Base-by-base conservation (phyloP, 257 asterid genomes). In the Plantago elongata region DNA sequence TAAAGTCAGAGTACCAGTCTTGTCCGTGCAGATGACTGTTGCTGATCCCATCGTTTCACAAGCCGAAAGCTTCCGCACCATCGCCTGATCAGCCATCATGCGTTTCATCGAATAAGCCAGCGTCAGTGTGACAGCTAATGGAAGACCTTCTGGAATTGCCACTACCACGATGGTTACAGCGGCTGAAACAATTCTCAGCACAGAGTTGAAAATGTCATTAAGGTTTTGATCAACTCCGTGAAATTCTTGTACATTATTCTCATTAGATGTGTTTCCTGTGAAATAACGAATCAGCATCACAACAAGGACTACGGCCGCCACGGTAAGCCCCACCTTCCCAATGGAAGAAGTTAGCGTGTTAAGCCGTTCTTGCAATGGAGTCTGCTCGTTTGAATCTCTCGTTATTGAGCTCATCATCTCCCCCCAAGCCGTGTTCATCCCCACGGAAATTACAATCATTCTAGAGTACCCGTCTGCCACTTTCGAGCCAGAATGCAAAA, bases 41-140 rank as follows among this genome's bases (percentile, higher is more conserved):
- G 88, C 81, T 0, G 88, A 78, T 5, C 92, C 92, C 76, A 84
- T 81, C 0, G 81, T 78, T 56, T 88, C 96, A 49, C 79, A 81
- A 6, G 88, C 88, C 0, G 88, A 77, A 43, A 83, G 89, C 61
- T 81, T 88, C 57, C 92, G 75, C 55, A 88, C 93, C 74, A 78
- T 76, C 1, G 86, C 95, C 12, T 78, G 77, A 62, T 83, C 82
- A 2, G 58, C 78, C 64, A 73, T 74, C 92, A 85, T 83, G n/a
- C 77, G 69, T 54, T 81, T 78, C 72, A 79, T 78, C 9, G 92
- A 81, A 54, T 75, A 83, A 15, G 92, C 95, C 9, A 83, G 74
- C 8, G 83, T 72, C 29, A 81, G 60, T 4, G 87, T 76, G 47
- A 84, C 84, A 0, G 95, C 96, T 15, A 88, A 67, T 0, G 84